These are phyloP conservation scores for Trichophyton rubrum DNA, from an alignment of 2,329 filamentous ascomycete species.

Conservation along the genomic window DNA sequence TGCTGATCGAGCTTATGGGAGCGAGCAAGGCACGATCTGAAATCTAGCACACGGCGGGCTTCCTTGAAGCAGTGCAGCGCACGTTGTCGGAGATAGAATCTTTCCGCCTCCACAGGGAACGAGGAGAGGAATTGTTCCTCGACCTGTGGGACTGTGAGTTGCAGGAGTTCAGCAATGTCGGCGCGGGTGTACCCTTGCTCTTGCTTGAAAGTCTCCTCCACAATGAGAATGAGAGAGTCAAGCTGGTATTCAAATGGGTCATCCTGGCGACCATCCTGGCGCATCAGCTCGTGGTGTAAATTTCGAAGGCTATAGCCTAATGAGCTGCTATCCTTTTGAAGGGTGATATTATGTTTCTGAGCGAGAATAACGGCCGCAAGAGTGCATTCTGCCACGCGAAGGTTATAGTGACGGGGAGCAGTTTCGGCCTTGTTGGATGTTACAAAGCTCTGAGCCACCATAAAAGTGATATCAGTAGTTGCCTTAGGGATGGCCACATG, in stretches of 20 bases:
- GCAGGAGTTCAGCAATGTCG: conserved; percentile 64
- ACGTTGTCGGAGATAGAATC: conserved; percentile 76
- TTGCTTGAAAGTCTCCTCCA: conserved; percentile 58
- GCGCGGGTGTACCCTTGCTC: conserved; percentile 78
- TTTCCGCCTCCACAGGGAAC: conserved; percentile 77
- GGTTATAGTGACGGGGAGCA: conserved; percentile 87
- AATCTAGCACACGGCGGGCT: conserved; percentile 71
- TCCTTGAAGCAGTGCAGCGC: conserved; percentile 86
- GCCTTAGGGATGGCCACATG: conserved; percentile 74
- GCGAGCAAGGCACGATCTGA: conserved; percentile 59
- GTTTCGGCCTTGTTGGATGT: conserved; percentile 90
- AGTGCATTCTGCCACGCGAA: conserved; percentile 89
- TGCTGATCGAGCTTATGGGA: conserved; percentile 46
- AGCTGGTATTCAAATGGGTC: conserved; percentile 55
- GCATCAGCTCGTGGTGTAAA: conserved; percentile 74
- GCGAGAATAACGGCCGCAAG: conserved; percentile 62
- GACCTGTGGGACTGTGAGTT: conserved; percentile 56
- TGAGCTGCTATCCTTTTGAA: conserved; percentile 68
- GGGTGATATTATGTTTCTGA: conserved; percentile 47
- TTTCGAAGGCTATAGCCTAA: conserved; percentile 72
- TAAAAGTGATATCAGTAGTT: conserved; percentile 71
- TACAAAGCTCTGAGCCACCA: conserved; percentile 91
- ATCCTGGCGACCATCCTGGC: conserved; percentile 34
- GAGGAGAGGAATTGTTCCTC: conserved; percentile 69
- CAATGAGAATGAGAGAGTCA: conserved; percentile 55